These are phyloP conservation scores for Iris macrosiphon DNA, from an alignment of 106 monocot species.

Conservation along the genomic window DNA sequence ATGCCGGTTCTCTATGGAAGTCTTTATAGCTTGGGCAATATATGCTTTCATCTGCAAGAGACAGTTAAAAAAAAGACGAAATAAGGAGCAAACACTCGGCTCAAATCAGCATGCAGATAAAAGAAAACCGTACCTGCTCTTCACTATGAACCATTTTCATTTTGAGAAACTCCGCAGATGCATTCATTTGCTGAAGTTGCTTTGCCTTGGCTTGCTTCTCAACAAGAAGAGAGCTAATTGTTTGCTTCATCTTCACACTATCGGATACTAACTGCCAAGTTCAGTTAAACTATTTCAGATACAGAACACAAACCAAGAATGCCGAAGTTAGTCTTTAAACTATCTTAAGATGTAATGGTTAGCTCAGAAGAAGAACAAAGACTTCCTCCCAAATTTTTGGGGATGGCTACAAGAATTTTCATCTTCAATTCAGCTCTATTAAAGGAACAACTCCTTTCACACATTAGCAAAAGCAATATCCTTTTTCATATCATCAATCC, in stretches of 20 bases:
- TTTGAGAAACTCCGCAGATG: constrained; percentile 51
- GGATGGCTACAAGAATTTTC: too few species aligned
- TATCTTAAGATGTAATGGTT: too few species aligned
- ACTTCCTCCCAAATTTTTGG: too few species aligned
- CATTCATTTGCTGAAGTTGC: constrained; percentile 66
- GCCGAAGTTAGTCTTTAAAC: too few species aligned
- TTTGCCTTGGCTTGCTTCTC: constrained; percentile 69
- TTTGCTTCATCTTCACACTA: constrained; percentile 94
- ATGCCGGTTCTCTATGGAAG: constrained; percentile 53
- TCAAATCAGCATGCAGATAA: neutral
- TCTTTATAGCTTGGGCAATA: constrained; percentile 64
- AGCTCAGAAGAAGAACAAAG: too few species aligned
- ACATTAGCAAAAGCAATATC: too few species aligned
- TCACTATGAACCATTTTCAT: constrained; percentile 55
- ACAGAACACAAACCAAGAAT: neutral
- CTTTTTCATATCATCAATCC: too few species aligned
- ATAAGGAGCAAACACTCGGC: neutral
- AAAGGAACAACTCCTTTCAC: too few species aligned
- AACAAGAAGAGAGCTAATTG: constrained; percentile 53
- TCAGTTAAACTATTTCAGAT: neutral
- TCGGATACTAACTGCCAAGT: constrained; percentile 80
- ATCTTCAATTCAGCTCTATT: too few species aligned
- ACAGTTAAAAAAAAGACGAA: neutral
- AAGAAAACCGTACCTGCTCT: constrained; percentile 58
- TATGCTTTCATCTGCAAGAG: constrained; percentile 57